Percentiles rank a stretch among this genome's conserved stretches.
phyloP scores from a whole-genome alignment of 1,139 yeast species.

The Debaryomyces psychrophilus region DNA sequence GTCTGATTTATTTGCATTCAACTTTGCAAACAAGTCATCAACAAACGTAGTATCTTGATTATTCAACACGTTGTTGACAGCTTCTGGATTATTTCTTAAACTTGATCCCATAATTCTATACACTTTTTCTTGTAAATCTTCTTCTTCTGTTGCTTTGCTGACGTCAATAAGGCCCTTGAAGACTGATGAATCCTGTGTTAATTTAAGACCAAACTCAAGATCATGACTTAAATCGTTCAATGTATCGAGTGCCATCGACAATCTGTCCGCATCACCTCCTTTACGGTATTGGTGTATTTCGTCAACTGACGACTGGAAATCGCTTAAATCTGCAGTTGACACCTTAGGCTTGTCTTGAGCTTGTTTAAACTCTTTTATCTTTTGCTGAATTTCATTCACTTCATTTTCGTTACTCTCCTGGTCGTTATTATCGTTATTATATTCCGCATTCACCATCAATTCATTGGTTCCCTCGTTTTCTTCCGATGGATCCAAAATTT shows the following conservation, averaged over 20 bases:
- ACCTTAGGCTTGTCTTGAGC: conserved; percentile 17
- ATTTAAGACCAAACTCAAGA: conserved; percentile 57
- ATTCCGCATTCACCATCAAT: conserved; percentile 21
- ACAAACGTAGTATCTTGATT: conserved; percentile 19
- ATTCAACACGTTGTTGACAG: conserved; percentile 38
- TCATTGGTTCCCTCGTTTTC: conserved; percentile 19
- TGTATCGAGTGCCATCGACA: conserved; percentile 42
- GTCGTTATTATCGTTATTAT: background rate
- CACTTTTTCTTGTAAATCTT: conserved; percentile 39
- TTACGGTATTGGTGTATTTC: conserved; percentile 24
- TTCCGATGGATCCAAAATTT: conserved; percentile 39
- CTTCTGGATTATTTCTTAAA: conserved; percentile 73
- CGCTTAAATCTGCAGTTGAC: conserved; percentile 25
- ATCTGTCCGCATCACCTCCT: conserved; percentile 17
- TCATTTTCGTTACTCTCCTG: background rate
- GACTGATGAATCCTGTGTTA: conserved; percentile 27
- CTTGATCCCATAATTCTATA: conserved; percentile 58
- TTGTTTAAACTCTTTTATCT: conserved; percentile 19
- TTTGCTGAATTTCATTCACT: conserved; percentile 16
- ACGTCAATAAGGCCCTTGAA: conserved; percentile 21
- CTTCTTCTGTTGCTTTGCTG: conserved; percentile 15
- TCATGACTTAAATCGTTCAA: conserved; percentile 68
- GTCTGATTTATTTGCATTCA: conserved; percentile 24
- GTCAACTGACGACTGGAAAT: conserved; percentile 32
- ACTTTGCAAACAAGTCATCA: conserved; percentile 21